Percentiles rank a stretch among this genome's conserved stretches.
Evolutionary conservation across 306 rosid genomes (phyloP).

Genomic region (Lathyrus sativus): DNA sequence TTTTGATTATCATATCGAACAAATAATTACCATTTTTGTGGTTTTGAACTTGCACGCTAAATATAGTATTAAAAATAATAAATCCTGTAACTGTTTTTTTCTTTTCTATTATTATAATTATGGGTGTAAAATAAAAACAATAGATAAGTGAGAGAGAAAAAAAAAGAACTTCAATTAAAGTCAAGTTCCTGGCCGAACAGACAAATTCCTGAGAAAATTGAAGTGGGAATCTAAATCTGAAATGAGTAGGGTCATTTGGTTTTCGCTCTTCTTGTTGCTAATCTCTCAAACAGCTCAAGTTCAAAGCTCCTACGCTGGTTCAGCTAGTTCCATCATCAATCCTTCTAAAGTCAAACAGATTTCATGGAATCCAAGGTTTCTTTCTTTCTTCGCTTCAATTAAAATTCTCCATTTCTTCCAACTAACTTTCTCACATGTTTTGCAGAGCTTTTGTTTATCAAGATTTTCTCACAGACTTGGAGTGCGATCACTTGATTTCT

Average conservation of each 20-base stretch:
- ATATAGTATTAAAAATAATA: no score
- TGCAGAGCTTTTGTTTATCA: constrained; percentile 90
- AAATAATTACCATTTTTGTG: no score
- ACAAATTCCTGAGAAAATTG: neutral
- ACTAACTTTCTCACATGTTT: neutral
- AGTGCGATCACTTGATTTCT: constrained; percentile 91
- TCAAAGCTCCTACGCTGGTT: constrained; percentile 69
- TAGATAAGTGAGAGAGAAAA: no score
- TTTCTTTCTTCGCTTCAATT: neutral
- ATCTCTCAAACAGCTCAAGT: constrained; percentile 41
- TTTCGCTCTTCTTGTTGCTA: constrained; percentile 34
- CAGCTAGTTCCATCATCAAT: constrained; percentile 75
- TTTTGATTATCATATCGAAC: no score
- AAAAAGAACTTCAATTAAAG: no score
- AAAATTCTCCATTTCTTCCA: neutral
- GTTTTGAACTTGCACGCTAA: no score
- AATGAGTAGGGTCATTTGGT: constrained; percentile 45
- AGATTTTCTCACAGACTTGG: constrained; percentile 86
- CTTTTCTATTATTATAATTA: no score
- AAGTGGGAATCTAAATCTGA: constrained; percentile 3
- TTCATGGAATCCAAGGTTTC: constrained; percentile 92
- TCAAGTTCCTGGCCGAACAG: no score
- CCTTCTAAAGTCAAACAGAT: constrained; percentile 90
- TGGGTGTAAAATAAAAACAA: no score
- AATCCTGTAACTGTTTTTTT: no score